Conservation (phyloP, 495 filamentous ascomycete species). For the Daldinia grandis region DNA sequence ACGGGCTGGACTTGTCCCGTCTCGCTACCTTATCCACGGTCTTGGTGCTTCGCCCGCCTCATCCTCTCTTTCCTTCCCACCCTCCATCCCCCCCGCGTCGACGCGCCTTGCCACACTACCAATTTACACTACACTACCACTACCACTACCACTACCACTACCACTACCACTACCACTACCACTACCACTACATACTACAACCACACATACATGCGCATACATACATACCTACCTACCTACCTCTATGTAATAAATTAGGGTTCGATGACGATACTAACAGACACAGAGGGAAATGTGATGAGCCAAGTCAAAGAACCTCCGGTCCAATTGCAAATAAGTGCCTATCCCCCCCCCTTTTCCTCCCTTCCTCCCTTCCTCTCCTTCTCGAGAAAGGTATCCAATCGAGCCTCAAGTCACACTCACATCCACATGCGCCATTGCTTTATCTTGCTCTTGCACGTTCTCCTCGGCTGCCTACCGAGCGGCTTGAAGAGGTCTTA, state of each 20-base stretch:
- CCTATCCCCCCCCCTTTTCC: neutral
- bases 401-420: conserved; percentile 7
- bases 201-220: neutral
- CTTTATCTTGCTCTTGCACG: conserved; percentile 7
- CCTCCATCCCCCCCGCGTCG: neutral
- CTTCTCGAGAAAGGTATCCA: conserved; percentile 8
- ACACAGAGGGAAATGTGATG: conserved; percentile 23
- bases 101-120: neutral
- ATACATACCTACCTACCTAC: too few relatives aligned
- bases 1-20: conserved; percentile 8
- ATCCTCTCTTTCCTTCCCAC: neutral
- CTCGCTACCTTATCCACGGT: conserved; percentile 39
- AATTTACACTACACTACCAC: neutral
- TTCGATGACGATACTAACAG: conserved; percentile 27
- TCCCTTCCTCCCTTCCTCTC: neutral
- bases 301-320: conserved; percentile 7
- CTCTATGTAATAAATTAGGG: too few relatives aligned
- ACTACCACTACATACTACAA: neutral
- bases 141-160: neutral
- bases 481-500: conserved; percentile 8
- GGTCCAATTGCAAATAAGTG: neutral
- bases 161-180: too few relatives aligned
- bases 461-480: conserved; percentile 15
- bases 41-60: conserved; percentile 21
- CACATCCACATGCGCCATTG: neutral